Evolutionary conservation across 306 rosid genomes (phyloP), one percentile per base, ranked within the genome.

Genomic region (Acacia crassicarpa): DNA sequence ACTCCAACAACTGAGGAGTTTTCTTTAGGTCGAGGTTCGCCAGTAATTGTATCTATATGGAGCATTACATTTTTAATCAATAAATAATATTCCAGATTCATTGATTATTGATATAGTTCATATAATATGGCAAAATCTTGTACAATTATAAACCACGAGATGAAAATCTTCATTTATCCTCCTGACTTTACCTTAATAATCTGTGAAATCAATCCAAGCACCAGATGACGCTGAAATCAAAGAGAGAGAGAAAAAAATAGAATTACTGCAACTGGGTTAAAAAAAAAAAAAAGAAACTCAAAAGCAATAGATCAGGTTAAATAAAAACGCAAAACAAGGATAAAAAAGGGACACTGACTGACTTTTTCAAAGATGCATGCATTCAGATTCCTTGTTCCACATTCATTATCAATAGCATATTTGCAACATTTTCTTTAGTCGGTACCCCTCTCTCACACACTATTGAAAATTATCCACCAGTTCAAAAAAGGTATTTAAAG

Each of bases 11-110:
- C 83, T 95, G 98, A 75, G 99, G 99, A 72, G 99, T 95, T 85
- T 95, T 95, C 90, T 89, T 95, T 71, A 95, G 87, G 90, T 95
- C 92, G 79, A 95, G 98, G 86, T 93, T 93, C 3, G 99, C 98
- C 91, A 95, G 67, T 85, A 95, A 78, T 95, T 95, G 99, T 88
- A 95, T 95, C 99, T 95, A 79, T 71, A 27, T 77, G 40, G n/a
- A 78, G 72, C 67, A 84, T 80, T 78, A 83, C 61, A 80, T 78
- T 16, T 54, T 71, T n/a, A 73, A 56, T 68, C 41, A 40, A 23
- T 41, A 30, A 69, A 58, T 65, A 35, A 58, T 3, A 51, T 40
- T 74, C 80, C 62, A 72, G 43, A 53, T 72, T 66, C 66, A 56
- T 38, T 38, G 41, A 38, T 38, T 38, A 38, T 38, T 6, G 41